Conservation (phyloP, 257 asterid species). For the Salvia miltiorrhiza region DNA sequence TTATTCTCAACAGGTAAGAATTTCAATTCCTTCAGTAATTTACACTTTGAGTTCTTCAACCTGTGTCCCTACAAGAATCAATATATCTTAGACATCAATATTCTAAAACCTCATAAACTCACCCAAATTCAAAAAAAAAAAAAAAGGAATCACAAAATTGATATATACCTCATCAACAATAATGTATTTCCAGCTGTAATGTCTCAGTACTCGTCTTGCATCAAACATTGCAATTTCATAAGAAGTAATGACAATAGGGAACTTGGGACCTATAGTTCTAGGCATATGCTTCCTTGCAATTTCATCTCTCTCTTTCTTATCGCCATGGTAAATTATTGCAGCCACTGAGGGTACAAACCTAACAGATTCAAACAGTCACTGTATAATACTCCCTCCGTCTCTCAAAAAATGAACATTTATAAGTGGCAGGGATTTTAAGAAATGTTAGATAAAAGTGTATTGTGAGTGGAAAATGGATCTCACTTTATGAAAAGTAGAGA, state of each 20-base stretch:
- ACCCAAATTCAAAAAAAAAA: neutral
- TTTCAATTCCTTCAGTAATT: slow-evolving; percentile 70
- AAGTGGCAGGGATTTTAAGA: too few relatives aligned
- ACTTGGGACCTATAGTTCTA: slow-evolving; percentile 68
- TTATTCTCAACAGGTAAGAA: slow-evolving; percentile 66
- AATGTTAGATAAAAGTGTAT: too few relatives aligned
- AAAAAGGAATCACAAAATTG: neutral
- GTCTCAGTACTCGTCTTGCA: slow-evolving; percentile 57
- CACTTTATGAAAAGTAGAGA: too few relatives aligned
- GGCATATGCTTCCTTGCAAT: slow-evolving; percentile 85
- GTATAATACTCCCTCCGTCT: too few relatives aligned
- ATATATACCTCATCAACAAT: slow-evolving; percentile 90
- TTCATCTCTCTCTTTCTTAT: slow-evolving; percentile 66
- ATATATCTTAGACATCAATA: slow-evolving; percentile 15
- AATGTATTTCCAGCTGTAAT: slow-evolving; percentile 83
- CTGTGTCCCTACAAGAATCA: slow-evolving; percentile 80
- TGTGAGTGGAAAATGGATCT: too few relatives aligned
- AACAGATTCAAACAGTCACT: slow-evolving; percentile 14
- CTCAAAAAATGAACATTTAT: too few relatives aligned
- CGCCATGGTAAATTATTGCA: slow-evolving; percentile 86
- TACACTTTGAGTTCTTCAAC: slow-evolving; percentile 86
- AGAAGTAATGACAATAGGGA: slow-evolving; percentile 91
- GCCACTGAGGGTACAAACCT: slow-evolving; percentile 79
- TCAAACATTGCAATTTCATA: slow-evolving; percentile 79
- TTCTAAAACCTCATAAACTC: slow-evolving; percentile 11